Base-by-base conservation (phyloP, 139 green algal species). In the Deuterostichococcus epilithicus region DNA sequence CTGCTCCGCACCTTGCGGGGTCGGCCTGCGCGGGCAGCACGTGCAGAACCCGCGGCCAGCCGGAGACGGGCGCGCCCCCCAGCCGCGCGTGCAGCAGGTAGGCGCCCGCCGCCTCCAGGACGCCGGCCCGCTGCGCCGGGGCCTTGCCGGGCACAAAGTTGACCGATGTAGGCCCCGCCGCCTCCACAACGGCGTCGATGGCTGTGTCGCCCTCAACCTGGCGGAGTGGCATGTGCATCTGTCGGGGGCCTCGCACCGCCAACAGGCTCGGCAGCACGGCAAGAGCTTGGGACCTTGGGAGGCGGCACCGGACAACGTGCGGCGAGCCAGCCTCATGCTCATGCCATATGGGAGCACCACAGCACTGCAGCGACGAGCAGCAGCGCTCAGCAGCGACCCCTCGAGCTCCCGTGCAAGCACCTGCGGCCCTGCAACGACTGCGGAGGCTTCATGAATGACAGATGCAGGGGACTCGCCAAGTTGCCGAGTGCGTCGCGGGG, bases 41-140 rank as follows among this genome's bases (percentile, higher is more conserved):
- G 23, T 76, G 47, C 52, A 80, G 35, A 1, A 58, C 15, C n/a
- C 37, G 33, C 4, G 76, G 76, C 59, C 47, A 73, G 47, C 38
- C 69, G 18, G 28, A 18, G 22, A 80, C 28, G 33, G 36, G 34
- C 1, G 13, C 10, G 30, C 70, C 58, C 1, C 60, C 38, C 20
- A 80, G 34, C 23, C 10, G 3, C 10, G 58, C 52, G 32, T 80
- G 69, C 35, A 76, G 33, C 34, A 80, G 69, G 52, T 80, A 80
- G 10, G 28, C 47, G 30, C 76, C 76, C 10, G 76, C 52, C 13
- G 33, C 68, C 13, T 60, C 15, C 36, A 80, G 13, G 0, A 18
- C 22, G 15, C 60, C 74, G 39, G 30, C 67, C 63, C n/a, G 52
- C 52, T 63, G 52, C 52, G 18, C 28, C 18, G 52, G 52, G 3